Conservation (phyloP, 2,329 filamentous ascomycete genomes). For the Talaromyces pinophilus region DNA sequence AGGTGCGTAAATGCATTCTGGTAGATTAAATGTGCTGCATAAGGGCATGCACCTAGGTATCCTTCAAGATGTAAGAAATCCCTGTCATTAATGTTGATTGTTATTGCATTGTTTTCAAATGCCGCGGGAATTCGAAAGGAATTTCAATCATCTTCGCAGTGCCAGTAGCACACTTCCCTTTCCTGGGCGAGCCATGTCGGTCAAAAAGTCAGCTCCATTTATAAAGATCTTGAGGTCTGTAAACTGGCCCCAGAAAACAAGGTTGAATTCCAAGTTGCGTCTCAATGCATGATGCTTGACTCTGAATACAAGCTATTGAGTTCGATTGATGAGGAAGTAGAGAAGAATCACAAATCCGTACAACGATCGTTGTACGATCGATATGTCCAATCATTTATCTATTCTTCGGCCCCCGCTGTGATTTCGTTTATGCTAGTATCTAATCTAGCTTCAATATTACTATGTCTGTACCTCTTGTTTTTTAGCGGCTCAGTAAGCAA, state of each 20-base stretch:
- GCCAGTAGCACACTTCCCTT: not conserved
- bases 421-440: not conserved
- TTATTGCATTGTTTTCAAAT: not conserved
- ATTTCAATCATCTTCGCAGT: not conserved
- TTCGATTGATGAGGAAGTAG: not conserved
- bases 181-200: not conserved
- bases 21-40: not conserved
- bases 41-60: not conserved
- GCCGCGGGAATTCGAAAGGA: not conserved
- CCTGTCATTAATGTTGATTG: not conserved
- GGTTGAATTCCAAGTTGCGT: not conserved
- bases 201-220: not conserved
- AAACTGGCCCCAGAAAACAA: not conserved
- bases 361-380: not conserved
- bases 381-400: not conserved
- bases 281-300: not conserved
- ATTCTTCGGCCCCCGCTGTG: not conserved
- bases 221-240: not conserved
- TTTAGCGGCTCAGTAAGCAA: not conserved
- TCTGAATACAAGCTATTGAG: not conserved
- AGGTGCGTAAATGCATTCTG: not conserved
- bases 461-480: not conserved
- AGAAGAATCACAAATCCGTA: not conserved
- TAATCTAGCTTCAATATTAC: not conserved
- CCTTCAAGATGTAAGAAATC: not conserved